Conservation (phyloP, 805 yeast species). For the Cephaloascus fragrans region DNA sequence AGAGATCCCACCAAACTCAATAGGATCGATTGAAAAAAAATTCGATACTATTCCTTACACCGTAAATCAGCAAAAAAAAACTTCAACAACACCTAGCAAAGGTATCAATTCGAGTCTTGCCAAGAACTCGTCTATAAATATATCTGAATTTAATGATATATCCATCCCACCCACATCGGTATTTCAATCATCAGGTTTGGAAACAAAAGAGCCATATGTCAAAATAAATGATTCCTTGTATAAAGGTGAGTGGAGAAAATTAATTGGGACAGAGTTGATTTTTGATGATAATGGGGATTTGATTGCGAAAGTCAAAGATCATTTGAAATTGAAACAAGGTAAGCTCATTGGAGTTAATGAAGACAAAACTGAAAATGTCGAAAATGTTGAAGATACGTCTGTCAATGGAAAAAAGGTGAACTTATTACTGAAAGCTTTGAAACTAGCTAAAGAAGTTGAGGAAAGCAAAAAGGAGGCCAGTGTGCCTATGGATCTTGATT, state of each 20-base stretch:
- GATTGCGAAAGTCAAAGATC: constrained; percentile 28
- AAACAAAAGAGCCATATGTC: constrained; percentile 43
- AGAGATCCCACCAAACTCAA: constrained; percentile 10
- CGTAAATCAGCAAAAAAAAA: no score
- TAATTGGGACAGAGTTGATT: constrained; percentile 65
- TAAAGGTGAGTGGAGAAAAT: constrained; percentile 65
- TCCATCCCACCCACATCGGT: constrained; percentile 1
- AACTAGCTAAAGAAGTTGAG: constrained; percentile 1
- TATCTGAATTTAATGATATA: neutral
- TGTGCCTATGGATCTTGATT: no score
- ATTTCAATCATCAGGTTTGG: constrained; percentile 49
- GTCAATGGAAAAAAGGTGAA: constrained; percentile 10
- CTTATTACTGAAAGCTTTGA: constrained; percentile 13
- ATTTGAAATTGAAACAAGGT: constrained; percentile 17
- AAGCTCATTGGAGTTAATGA: constrained; percentile 13
- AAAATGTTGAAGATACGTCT: constrained; percentile 11
- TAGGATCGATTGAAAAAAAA: constrained; percentile 1
- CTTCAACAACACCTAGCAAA: neutral
- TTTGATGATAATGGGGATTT: constrained; percentile 33
- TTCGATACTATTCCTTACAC: neutral
- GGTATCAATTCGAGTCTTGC: neutral
- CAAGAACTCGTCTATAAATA: constrained; percentile 1
- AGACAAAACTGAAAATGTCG: constrained; percentile 6
- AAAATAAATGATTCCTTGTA: constrained; percentile 51
- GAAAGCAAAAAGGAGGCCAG: no score